These are phyloP conservation scores for Kokia cookei DNA, from an alignment of 441 rosid species.

Conservation along the genomic window DNA sequence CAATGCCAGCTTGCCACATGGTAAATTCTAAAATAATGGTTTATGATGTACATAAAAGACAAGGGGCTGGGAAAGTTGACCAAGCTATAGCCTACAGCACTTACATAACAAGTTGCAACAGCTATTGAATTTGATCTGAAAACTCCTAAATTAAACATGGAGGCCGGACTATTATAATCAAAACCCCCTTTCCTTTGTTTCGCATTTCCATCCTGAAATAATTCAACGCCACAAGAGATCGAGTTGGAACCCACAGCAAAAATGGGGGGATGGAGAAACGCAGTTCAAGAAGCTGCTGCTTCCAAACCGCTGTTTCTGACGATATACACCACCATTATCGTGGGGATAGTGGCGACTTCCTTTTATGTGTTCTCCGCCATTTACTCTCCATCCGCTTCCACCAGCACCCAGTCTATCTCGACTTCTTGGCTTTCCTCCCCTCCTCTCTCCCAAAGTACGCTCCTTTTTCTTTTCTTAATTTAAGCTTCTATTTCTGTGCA, in stretches of 20 bases:
- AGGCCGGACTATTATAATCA: neutral
- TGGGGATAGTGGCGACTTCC: conserved; percentile 70
- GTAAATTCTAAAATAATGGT: neutral
- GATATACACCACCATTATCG: conserved; percentile 70
- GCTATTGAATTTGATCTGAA: neutral
- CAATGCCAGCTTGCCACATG: too few species aligned
- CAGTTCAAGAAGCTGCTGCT: conserved; percentile 57
- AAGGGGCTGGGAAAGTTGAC: neutral
- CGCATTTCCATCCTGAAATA: neutral
- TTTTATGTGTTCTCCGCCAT: conserved; percentile 81
- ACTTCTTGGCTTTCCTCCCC: conserved; percentile 59
- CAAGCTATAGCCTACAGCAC: neutral
- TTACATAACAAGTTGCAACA: neutral
- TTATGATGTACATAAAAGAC: neutral
- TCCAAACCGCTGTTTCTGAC: conserved; percentile 81
- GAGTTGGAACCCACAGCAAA: neutral
- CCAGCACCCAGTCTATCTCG: conserved; percentile 26
- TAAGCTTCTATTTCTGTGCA: neutral
- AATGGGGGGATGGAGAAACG: conserved; percentile 69
- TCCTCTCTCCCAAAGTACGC: conserved; percentile 28
- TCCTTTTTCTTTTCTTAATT: neutral
- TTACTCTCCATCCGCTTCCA: conserved; percentile 43
- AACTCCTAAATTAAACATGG: neutral
- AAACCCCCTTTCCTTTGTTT: neutral
- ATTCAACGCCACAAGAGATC: neutral